Percentiles rank a stretch among this genome's conserved stretches.
Conservation (phyloP, 345 rosid genomes). For the Euphorbia peplus region DNA sequence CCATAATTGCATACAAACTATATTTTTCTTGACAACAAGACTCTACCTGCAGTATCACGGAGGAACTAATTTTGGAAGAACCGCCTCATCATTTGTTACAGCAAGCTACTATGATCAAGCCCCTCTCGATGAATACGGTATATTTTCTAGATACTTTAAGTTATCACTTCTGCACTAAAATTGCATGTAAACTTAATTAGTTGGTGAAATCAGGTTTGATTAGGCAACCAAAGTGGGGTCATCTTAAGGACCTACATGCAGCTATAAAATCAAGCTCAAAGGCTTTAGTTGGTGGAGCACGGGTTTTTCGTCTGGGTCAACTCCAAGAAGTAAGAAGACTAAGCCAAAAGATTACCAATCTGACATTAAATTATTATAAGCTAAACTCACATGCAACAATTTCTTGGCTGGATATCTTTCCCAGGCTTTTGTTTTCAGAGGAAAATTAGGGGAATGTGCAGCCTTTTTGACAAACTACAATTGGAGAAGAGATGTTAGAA, state of each 20-base stretch:
- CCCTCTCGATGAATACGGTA: conserved; percentile 82
- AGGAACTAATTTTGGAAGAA: conserved; percentile 81
- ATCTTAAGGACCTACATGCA: conserved; percentile 64
- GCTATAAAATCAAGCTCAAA: conserved; percentile 54
- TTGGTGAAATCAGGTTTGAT: conserved; percentile 42
- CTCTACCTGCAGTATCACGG: conserved; percentile 58
- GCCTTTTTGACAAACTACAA: conserved; percentile 64
- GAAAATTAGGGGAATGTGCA: conserved; percentile 43
- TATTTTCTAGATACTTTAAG: neutral
- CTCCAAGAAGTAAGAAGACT: conserved; percentile 50
- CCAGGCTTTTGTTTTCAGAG: conserved; percentile 61
- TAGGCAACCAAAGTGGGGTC: conserved; percentile 79
- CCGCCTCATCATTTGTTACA: conserved; percentile 45
- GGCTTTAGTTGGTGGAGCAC: conserved; percentile 48
- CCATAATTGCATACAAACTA: neutral
- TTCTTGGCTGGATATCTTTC: neutral
- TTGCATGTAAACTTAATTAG: neutral
- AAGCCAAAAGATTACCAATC: neutral
- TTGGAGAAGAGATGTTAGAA: conserved; percentile 21
- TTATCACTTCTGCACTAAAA: neutral
- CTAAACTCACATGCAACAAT: neutral
- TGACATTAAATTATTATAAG: neutral
- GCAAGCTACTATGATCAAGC: conserved; percentile 73
- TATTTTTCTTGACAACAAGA: neutral
- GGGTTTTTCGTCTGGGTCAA: conserved; percentile 34